Conservation (phyloP, 2,329 filamentous ascomycete species). For the Fusarium sp. region DNA sequence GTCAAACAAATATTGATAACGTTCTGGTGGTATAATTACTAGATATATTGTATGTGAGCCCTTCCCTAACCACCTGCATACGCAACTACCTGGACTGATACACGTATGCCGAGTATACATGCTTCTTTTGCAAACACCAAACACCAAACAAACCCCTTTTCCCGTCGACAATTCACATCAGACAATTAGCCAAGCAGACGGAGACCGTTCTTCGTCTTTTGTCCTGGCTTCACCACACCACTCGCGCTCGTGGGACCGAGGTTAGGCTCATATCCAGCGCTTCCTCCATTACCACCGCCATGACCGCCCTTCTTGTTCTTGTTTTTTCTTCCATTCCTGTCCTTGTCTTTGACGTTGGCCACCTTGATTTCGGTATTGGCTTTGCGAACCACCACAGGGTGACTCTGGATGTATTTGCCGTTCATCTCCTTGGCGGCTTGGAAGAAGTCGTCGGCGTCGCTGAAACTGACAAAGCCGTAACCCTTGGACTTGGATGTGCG, state of each 20-base stretch:
- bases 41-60: not conserved
- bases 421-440: constrained; percentile 98
- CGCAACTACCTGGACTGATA: not conserved
- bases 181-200: constrained; percentile 66
- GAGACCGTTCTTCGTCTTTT: constrained; percentile 76
- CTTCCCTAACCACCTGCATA: not conserved
- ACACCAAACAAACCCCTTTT: constrained; percentile 16
- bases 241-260: constrained; percentile 63
- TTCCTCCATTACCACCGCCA: constrained; percentile 46
- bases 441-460: constrained; percentile 96
- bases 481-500: constrained; percentile 96
- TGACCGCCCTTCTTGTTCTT: constrained; percentile 54
- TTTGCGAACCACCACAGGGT: constrained; percentile 88
- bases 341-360: constrained; percentile 73
- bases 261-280: constrained; percentile 61
- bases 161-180: not conserved
- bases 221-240: constrained; percentile 71
- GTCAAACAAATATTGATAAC: constrained; percentile 6
- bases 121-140: constrained; percentile 38
- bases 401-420: constrained; percentile 98
- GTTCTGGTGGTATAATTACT: not conserved
- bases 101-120: constrained; percentile 19
- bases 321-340: constrained; percentile 54
- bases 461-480: constrained; percentile 96
- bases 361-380: constrained; percentile 93